Evolutionary conservation across 2,329 filamentous ascomycete species (phyloP).

Genomic region (Colletotrichum sp.): DNA sequence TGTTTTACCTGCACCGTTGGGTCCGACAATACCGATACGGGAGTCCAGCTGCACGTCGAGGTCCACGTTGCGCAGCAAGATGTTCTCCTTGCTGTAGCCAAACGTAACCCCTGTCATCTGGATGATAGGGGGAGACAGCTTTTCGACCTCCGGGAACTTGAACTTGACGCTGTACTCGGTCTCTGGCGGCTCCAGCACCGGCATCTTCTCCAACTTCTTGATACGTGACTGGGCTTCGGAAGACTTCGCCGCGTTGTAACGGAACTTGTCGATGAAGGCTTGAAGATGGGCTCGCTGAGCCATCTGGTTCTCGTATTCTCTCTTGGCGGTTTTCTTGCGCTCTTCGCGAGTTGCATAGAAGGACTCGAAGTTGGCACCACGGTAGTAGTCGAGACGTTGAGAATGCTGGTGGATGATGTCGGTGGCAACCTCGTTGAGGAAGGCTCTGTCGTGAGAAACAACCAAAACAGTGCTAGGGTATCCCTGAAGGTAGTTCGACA

Average conservation of each 20-base stretch:
- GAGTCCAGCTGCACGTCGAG: conserved; percentile 98
- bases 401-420: conserved; percentile 99
- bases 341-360: conserved; percentile 99
- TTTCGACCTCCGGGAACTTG: conserved; percentile 96
- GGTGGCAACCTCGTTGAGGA: conserved; percentile 98
- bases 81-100: conserved; percentile 81
- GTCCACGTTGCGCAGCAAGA: conserved; percentile 85
- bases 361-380: conserved; percentile 93
- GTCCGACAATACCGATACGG: conserved; percentile 97
- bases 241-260: conserved; percentile 98
- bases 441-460: conserved; percentile 98
- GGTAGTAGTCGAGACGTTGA: conserved; percentile 97
- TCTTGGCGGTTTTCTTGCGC: conserved; percentile 92
- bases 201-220: conserved; percentile 99
- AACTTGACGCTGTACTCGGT: conserved; percentile 96
- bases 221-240: conserved; percentile 98
- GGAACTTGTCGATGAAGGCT: conserved; percentile 99
- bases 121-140: conserved; percentile 95
- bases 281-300: conserved; percentile 90
- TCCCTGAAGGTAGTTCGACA: conserved; percentile 90
- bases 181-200: conserved; percentile 87
- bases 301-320: conserved; percentile 99
- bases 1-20: conserved; percentile 98
- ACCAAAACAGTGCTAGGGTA: conserved; percentile 96
- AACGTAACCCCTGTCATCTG: conserved; percentile 95